Conservation (phyloP, 306 rosid genomes). For the Alnus glutinosa region DNA sequence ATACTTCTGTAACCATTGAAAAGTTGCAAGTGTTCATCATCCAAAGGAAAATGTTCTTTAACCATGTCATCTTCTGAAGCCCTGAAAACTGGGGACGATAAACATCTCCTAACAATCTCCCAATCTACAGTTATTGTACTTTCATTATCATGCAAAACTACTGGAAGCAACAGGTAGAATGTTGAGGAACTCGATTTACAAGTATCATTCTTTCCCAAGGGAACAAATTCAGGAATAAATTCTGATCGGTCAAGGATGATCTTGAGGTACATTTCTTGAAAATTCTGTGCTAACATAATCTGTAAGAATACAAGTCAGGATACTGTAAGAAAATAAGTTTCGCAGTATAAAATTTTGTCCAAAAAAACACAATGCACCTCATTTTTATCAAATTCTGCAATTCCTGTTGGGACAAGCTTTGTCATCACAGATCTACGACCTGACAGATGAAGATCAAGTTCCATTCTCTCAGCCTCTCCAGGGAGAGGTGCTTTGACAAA, state of each 20-base stretch:
- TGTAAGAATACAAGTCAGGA: constrained; percentile 30
- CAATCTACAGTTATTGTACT: constrained; percentile 63
- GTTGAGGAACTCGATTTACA: constrained; percentile 43
- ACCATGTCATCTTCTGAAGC: constrained; percentile 32
- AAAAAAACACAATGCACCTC: constrained; percentile 51
- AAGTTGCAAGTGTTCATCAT: constrained; percentile 47
- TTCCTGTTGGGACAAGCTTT: constrained; percentile 64
- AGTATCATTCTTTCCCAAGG: constrained; percentile 51
- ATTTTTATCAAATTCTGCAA: constrained; percentile 56
- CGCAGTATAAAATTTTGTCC: not conserved
- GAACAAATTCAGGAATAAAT: constrained; percentile 60
- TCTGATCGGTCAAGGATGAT: constrained; percentile 76
- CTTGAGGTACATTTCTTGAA: constrained; percentile 94
- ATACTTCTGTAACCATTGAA: constrained; percentile 60
- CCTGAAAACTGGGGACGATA: constrained; percentile 77
- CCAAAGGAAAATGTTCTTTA: constrained; percentile 23
- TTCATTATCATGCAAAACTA: constrained; percentile 40
- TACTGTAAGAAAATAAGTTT: constrained; percentile 18
- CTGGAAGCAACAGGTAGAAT: constrained; percentile 89
- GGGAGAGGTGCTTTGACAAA: constrained; percentile 71
- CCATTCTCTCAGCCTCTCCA: constrained; percentile 73
- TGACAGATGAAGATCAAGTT: constrained; percentile 88
- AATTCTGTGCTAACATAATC: constrained; percentile 74
- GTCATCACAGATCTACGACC: constrained; percentile 80
- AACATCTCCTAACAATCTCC: constrained; percentile 65